Evolutionary conservation across 139 green algal genomes (phyloP), one percentile per base, ranked within the genome.

Genomic region (Coelastrella sp.): DNA sequence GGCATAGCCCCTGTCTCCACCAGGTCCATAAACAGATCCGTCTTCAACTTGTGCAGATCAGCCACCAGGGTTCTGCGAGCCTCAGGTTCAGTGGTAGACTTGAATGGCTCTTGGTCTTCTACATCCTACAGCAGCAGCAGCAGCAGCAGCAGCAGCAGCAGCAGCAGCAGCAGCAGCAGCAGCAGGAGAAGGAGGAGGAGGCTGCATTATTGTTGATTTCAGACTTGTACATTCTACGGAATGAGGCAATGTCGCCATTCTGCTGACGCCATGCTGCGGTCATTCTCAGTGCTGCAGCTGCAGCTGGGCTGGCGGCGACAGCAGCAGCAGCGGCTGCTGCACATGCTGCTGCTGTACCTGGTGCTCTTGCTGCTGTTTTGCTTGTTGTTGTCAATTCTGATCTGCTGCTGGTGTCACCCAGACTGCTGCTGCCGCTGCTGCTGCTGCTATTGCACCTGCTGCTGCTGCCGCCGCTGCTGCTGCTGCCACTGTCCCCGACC

Each of bases 31-130:
- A 99, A 99, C 12, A 99, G 93, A 74, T 98, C 95, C 7, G 98
- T 99, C 92, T 99, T 99, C 20, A 97, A 93, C 85, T 94, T 85
- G 93, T 99, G 98, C 78, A 99, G 94, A 74, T 97, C 96, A 78
- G 97, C 96, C 4, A 99, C 82, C 57, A 98, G 95, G n/a, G 87
- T 87, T 85, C 96, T 93, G 17, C 94, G 95, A 63, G 94, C 94
- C 0, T 93, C 94, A 59, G 92, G 65, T 68, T 94, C 87, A 89
- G 93, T 91, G 6, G 91, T 94, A 73, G 85, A 93, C 74, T 94
- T 95, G 90, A 97, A 98, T 1, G 96, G 96, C 88, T 97, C 96
- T 59, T 90, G 60, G 82, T 97, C 90, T 14, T 89, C 91, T 19
- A 93, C 92, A 49, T 94, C 91, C 94, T 96, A 91, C 14, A 89